Evolutionary conservation across 305 asterid species (phyloP), one percentile per base, ranked within the genome.

Genomic region (Rubia peregrina): DNA sequence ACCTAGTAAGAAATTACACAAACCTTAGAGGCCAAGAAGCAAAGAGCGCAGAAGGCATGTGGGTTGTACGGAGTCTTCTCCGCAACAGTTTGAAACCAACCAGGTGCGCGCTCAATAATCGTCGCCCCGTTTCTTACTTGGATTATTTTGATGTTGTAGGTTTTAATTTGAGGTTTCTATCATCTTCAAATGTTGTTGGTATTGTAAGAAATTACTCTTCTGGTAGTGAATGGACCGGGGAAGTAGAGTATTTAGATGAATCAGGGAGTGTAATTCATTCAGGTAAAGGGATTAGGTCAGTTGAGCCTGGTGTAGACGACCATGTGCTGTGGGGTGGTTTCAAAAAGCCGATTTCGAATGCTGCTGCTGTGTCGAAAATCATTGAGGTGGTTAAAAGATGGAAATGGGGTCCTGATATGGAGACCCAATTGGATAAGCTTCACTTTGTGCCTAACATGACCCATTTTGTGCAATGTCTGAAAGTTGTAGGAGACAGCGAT

Each of bases 331-430:
- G 82, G n/a, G 99, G 99, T 65, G 96, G 89, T 43, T 67, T 90
- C 65, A 86, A 77, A 74, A 91, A 88, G 81, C 99, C 97, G n/a
- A 86, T 91, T 75, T 72, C 82, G 82, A 89, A 94, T 76, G 84
- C 94, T 14, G 76, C 97, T 0, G 99, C 99, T 3, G 98, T 94
- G 63, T 88, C 96, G 4, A 94, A 94, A 85, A 85, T 91, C 67
- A 96, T 94, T 46, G 99, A 94, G 84, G 86, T 91, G 42, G 91
- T 94, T 48, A 91, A 82, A 80, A 83, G 98, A 81, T 94, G 99
- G 99, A 90, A 76, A 78, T 94, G 99, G 98, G 98, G 98, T 5
- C 99, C 99, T 49, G 98, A 94, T 5, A 91, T 94, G 99, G 99
- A 94, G 79, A 68, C 81, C 68, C 99, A 91, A 57, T 72, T 94